Evolutionary conservation across 768 basidiomycete genomes (phyloP).

Genomic region (Zangia roseola): DNA sequence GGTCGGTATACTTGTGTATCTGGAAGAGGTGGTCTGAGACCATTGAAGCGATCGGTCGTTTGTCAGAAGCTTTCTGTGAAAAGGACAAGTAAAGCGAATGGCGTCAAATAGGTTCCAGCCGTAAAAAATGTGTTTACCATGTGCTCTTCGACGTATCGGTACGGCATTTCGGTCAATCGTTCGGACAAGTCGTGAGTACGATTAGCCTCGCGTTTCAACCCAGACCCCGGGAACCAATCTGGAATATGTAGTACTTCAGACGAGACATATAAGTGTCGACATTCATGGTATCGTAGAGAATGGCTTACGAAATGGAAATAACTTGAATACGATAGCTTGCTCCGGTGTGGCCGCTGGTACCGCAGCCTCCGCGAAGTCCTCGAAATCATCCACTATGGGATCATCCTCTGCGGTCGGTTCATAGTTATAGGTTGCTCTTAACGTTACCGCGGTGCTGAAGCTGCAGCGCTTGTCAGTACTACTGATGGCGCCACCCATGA

Average conservation of each 20-base stretch:
- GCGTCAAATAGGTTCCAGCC: no score
- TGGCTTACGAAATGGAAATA: conserved; percentile 10
- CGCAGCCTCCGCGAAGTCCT: not conserved
- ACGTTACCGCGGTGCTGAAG: conserved; percentile 1
- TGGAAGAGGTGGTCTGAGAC: conserved; percentile 3
- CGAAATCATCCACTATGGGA: not conserved
- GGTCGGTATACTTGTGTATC: not conserved
- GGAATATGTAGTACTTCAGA: conserved; percentile 23
- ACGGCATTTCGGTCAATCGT: conserved; percentile 4
- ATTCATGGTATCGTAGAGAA: not conserved
- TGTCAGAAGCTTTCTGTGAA: not conserved
- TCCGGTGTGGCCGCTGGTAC: not conserved
- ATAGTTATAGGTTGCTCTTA: conserved; percentile 8
- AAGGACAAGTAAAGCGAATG: no score
- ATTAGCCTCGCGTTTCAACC: not conserved
- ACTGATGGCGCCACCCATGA: not conserved
- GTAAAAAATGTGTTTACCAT: not conserved
- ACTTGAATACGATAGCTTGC: not conserved
- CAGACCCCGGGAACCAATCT: conserved; percentile 19
- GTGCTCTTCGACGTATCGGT: not conserved
- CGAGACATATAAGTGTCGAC: not conserved
- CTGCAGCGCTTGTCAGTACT: no score
- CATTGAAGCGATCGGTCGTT: conserved; percentile 1
- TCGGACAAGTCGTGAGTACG: not conserved
- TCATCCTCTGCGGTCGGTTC: conserved; percentile 3